Percentiles rank a stretch among this genome's conserved stretches.
These are phyloP conservation scores for Apodospora peruviana DNA, from an alignment of 495 filamentous ascomycete genomes.

Conservation along the genomic window DNA sequence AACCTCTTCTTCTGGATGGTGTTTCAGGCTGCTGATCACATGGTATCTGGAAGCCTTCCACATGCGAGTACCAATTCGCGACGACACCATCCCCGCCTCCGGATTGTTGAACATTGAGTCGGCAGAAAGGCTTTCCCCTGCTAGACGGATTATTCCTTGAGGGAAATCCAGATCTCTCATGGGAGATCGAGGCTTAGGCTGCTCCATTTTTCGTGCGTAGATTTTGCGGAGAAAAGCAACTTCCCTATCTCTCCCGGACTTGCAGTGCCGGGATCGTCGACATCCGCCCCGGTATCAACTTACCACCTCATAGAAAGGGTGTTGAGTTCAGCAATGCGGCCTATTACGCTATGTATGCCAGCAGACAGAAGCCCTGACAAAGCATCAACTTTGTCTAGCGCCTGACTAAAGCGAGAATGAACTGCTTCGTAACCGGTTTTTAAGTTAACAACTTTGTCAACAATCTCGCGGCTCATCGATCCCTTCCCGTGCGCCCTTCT, in stretches of 20 bases:
- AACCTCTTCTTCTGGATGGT: constrained; percentile 2
- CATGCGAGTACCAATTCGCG: too few relatives aligned
- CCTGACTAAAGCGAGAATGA: background rate
- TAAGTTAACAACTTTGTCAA: background rate
- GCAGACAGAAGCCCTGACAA: too few relatives aligned
- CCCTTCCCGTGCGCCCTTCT: background rate
- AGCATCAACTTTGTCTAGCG: too few relatives aligned
- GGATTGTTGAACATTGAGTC: too few relatives aligned
- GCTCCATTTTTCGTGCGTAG: too few relatives aligned
- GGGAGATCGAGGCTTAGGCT: too few relatives aligned
- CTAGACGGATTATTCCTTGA: too few relatives aligned
- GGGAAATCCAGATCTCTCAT: too few relatives aligned
- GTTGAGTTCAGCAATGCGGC: too few relatives aligned
- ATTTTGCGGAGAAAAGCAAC: background rate
- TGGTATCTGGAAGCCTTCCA: constrained; percentile 18
- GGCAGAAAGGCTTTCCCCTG: too few relatives aligned
- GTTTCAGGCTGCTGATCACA: constrained; percentile 13
- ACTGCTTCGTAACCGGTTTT: background rate
- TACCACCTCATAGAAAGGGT: background rate
- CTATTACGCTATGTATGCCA: too few relatives aligned
- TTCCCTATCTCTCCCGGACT: background rate
- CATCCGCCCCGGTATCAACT: constrained; percentile 1
- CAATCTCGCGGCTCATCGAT: background rate
- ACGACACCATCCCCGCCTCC: too few relatives aligned
- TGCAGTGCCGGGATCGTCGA: constrained; percentile 1